Evolutionary conservation across 345 rosid genomes (phyloP), one percentile per base, ranked within the genome.

Genomic region (Eucalyptus polyanthemos): DNA sequence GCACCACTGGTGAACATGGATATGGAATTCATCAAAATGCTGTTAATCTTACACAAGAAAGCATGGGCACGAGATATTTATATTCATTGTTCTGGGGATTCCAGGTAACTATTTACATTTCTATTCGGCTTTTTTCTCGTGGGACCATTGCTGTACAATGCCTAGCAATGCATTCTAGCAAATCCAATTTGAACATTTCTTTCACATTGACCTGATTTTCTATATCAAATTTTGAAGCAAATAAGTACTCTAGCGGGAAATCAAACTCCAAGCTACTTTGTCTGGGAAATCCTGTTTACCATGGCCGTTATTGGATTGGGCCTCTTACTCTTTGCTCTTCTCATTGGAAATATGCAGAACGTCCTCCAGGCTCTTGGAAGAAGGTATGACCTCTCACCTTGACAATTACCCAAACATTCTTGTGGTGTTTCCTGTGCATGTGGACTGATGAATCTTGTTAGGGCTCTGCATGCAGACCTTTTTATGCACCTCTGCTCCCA

Each of bases 31-130:
- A 92, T 60, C 1, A 1, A 6, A 91, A 90, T 62, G 93, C 95
- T 16, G 97, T 96, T 88, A 90, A 90, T 51, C 98, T 97, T 86
- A 95, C 98, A 8, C 86, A 89, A 85, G 6, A 91, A 50, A 91
- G 91, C 49, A 34, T 94, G 42, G 25, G 90, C 90, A 95, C 90
- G 31, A 94, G 97, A 96, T 97, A 95, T 31, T 81, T 92, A 53
- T 97, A 93, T 93, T 95, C 99, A 29, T 91, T 97, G 87, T 97
- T 95, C 88, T 96, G 98, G 99, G 99, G 99, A 56, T 96, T 97
- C 88, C 99, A 96, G 98, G 99, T 96, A 93, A 1, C 8, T 29
- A 1, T 49, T 15, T 49, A 42, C 86, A 45, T 72, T 44, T 40
- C 29, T 34, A 25, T 83, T 58, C 13, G 6, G 13, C 29, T 58